Evolutionary conservation across 345 rosid species (phyloP).

Genomic region (Citrus reticulata): DNA sequence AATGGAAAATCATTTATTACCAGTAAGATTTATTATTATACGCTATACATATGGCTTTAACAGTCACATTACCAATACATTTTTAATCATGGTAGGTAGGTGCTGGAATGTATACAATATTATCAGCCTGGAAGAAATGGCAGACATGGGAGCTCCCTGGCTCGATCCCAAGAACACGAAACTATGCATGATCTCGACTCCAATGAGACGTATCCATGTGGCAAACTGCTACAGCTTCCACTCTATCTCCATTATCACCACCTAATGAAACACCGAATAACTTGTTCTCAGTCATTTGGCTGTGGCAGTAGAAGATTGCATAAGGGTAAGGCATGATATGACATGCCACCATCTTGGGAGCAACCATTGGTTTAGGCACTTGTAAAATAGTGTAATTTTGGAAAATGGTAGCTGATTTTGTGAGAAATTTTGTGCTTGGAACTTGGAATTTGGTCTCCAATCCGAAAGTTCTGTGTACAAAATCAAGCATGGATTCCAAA

Average conservation of each 20-base stretch:
- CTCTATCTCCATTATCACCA: background rate
- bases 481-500: no score
- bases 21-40: no score
- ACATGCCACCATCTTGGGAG: slow-evolving; percentile 22
- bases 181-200: background rate
- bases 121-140: background rate
- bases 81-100: background rate
- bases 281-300: slow-evolving; percentile 6
- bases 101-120: background rate
- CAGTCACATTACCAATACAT: no score
- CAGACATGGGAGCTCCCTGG: background rate
- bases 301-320: slow-evolving; percentile 15
- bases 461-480: no score
- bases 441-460: no score
- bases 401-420: background rate
- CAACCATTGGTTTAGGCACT: slow-evolving; percentile 6
- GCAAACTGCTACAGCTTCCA: background rate
- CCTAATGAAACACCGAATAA: background rate
- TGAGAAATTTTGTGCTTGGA: no score
- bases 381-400: slow-evolving; percentile 16
- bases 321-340: slow-evolving; percentile 16
- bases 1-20: no score
- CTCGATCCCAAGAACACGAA: background rate
- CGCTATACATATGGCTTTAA: no score
- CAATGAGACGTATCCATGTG: background rate